Evolutionary conservation across 768 basidiomycete genomes (phyloP).

Genomic region (Pulveroboletus ravenelii): DNA sequence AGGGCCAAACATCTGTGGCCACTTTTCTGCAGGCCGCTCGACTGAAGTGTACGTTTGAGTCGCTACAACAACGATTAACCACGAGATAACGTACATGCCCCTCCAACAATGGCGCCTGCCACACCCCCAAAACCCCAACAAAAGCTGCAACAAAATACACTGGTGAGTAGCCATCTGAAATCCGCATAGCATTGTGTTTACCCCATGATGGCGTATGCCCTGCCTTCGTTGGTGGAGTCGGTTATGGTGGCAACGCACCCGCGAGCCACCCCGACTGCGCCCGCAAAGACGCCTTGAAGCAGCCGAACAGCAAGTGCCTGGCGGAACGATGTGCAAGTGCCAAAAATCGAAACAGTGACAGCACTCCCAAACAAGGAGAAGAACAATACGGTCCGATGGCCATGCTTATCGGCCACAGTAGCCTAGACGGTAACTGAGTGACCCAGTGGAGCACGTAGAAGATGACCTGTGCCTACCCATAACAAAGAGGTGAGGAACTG

Average conservation of each 20-base stretch:
- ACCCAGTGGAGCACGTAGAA: no score
- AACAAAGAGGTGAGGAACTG: constrained; percentile 93
- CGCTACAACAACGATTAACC: neutral
- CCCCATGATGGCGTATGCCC: constrained; percentile 93
- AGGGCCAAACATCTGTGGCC: constrained; percentile 69
- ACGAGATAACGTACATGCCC: constrained; percentile 54
- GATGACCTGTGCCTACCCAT: constrained; percentile 54
- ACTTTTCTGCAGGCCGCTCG: constrained; percentile 81
- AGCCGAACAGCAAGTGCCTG: constrained; percentile 85
- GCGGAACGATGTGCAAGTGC: constrained; percentile 66
- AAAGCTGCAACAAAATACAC: constrained; percentile 47
- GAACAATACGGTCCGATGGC: constrained; percentile 77
- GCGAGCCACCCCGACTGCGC: constrained; percentile 92
- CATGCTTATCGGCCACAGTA: constrained; percentile 91
- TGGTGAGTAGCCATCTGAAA: constrained; percentile 1
- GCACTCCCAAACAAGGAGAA: constrained; percentile 85
- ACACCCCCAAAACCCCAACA: constrained; percentile 98
- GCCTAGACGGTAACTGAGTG: constrained; percentile 43
- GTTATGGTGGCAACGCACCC: constrained; percentile 84
- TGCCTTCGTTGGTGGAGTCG: constrained; percentile 86
- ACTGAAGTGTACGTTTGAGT: constrained; percentile 40
- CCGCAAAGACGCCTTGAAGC: constrained; percentile 87
- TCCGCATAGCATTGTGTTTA: constrained; percentile 21
- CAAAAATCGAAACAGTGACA: constrained; percentile 71
- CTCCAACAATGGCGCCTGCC: constrained; percentile 81